Evolutionary conservation across 768 basidiomycete genomes (phyloP), one percentile per base, ranked within the genome.

Genomic region (Mrakia gelida): DNA sequence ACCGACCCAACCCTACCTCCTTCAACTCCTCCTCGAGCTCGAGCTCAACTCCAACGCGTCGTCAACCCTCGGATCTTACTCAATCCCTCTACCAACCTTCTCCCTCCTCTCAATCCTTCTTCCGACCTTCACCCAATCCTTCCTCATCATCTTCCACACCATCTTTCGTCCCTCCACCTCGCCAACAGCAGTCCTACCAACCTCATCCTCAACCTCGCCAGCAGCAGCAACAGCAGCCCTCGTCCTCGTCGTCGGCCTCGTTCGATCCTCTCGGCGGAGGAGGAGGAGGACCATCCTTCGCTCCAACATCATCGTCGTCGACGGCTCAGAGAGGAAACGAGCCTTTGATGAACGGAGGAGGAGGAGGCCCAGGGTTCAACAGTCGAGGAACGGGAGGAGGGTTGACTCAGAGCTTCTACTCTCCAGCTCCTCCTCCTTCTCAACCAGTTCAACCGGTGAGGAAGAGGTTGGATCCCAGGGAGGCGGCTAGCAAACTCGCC

Each of bases 381-480:
- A n/a, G 41, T 26, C 43, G 62, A 52, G 75, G 75, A 23, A 49
- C 34, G n/a, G 62, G 45, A n/a, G 68, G 67, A 38, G 65, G 56
- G 32, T 78, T 80, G 79, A 80, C 77, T 23, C 80, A 80, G 61
- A 80, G 80, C 73, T 80, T 80, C 75, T 80, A 79, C 52, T 56
- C 71, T 21, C 71, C 74, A 15, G 49, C 59, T 28, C n/a, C 59
- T 28, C 56, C 81, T 23, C n/a, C 79, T 4, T 26, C 65, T 0
- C 68, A 70, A 54, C 75, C 49, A 9, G 38, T 61, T 34, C 71
- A 34, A 16, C 68, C 73, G 32, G 73, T 70, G 71, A 86, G 92
- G 80, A 89, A 91, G 63, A 87, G 91, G 81, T 84, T 96, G 81
- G 95, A 97, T 83, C 91, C 94, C 15, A 87, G 91, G 81, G 91